These are phyloP conservation scores for Fonsecaea erecta DNA, from an alignment of 2,329 filamentous ascomycete genomes.

Conservation along the genomic window DNA sequence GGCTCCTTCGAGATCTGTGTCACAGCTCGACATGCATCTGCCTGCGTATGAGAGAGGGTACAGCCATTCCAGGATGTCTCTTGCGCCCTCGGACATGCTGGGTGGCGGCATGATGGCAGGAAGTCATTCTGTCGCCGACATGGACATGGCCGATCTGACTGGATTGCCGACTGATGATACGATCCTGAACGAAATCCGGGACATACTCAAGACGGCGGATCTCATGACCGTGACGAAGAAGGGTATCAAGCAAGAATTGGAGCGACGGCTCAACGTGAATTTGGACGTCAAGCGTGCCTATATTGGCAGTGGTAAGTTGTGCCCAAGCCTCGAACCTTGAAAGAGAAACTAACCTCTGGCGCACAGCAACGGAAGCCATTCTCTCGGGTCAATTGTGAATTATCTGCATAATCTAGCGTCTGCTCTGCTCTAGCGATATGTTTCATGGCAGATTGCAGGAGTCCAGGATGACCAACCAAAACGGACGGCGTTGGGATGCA, in stretches of 20 bases:
- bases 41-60: slow-evolving; percentile 50
- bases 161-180: slow-evolving; percentile 86
- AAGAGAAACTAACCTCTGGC: slow-evolving; percentile 40
- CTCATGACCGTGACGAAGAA: slow-evolving; percentile 99
- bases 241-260: slow-evolving; percentile 90
- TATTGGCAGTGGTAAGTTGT: slow-evolving; percentile 82
- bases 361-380: slow-evolving; percentile 77
- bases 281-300: slow-evolving; percentile 89
- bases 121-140: slow-evolving; percentile 65
- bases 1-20: slow-evolving; percentile 64
- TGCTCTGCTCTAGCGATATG: not conserved
- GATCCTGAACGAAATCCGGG: slow-evolving; percentile 88
- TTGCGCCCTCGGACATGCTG: slow-evolving; percentile 74
- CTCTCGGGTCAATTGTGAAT: slow-evolving; percentile 73
- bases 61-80: slow-evolving; percentile 72
- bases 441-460: not conserved
- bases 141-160: slow-evolving; percentile 75
- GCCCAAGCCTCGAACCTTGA: not conserved
- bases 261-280: slow-evolving; percentile 83
- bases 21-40: slow-evolving; percentile 62
- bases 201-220: slow-evolving; percentile 88
- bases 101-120: slow-evolving; percentile 71
- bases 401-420: slow-evolving; percentile 1
- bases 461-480: slow-evolving; percentile 1
- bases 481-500: slow-evolving; percentile 1